Conservation (phyloP, 345 rosid species). For the Euphorbia tirucalli region DNA sequence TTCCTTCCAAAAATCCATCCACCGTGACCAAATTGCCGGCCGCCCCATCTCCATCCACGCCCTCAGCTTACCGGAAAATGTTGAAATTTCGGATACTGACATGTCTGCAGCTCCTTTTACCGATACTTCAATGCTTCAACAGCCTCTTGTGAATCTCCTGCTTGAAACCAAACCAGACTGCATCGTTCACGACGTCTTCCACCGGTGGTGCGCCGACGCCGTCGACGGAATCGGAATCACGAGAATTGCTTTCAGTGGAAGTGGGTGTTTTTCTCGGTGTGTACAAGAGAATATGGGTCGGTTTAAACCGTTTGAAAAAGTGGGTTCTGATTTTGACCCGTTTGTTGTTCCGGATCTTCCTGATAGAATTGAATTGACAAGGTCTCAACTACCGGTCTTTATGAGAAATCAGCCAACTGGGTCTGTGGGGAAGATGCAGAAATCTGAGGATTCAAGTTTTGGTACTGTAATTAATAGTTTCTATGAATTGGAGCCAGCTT, state of each 20-base stretch:
- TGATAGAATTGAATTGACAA: constrained; percentile 39
- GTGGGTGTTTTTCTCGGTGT: constrained; percentile 38
- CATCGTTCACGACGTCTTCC: constrained; percentile 42
- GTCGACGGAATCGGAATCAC: constrained; percentile 30
- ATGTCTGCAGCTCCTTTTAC: constrained; percentile 34
- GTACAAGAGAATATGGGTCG: constrained; percentile 22
- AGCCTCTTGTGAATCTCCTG: constrained; percentile 26
- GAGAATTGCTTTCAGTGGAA: constrained; percentile 42
- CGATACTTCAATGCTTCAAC: constrained; percentile 40
- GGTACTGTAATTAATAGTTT: constrained; percentile 45
- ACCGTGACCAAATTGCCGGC: constrained; percentile 28
- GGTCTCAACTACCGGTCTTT: constrained; percentile 35
- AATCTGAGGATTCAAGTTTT: constrained; percentile 19
- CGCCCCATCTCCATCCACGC: constrained; percentile 28
- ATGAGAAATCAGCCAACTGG: not conserved
- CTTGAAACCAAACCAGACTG: constrained; percentile 30
- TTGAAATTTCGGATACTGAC: constrained; percentile 25
- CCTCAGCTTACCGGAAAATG: constrained; percentile 22
- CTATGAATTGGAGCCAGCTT: constrained; percentile 45
- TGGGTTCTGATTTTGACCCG: constrained; percentile 40
- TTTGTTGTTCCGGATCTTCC: constrained; percentile 49
- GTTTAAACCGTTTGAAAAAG: constrained; percentile 32
- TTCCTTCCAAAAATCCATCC: constrained; percentile 28
- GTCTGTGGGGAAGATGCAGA: not conserved
- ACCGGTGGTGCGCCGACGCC: constrained; percentile 32